Evolutionary conservation across 2,329 filamentous ascomycete genomes (phyloP).

Genomic region (Alternaria consortialis): DNA sequence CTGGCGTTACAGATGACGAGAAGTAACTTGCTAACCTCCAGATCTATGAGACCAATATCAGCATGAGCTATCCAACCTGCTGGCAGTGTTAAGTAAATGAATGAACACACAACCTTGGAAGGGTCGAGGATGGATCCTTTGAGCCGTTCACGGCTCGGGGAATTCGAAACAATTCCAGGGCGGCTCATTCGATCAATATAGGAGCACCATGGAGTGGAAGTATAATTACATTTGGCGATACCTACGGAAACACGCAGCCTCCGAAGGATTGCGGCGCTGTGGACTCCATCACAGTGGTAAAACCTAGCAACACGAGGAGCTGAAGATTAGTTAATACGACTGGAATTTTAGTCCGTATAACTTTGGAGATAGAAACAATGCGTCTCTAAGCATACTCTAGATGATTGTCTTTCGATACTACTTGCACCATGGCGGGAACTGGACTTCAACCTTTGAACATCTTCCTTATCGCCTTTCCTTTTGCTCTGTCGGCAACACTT

Average conservation of each 20-base stretch:
- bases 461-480: constrained; percentile 15
- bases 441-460: constrained; percentile 13
- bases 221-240: not conserved
- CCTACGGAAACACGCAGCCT: not conserved
- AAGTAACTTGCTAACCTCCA: not conserved
- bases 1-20: not conserved
- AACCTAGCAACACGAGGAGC: not conserved
- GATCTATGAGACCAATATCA: not conserved
- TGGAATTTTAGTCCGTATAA: not conserved
- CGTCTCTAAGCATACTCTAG: not conserved
- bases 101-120: not conserved
- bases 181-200: not conserved
- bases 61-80: not conserved
- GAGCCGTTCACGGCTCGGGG: not conserved
- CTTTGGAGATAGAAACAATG: not conserved
- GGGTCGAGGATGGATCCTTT: not conserved
- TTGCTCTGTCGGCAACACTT: constrained; percentile 3
- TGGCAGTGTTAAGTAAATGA: not conserved
- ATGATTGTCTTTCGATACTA: not conserved
- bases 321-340: not conserved
- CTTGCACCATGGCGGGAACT: constrained; percentile 10
- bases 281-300: not conserved
- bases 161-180: not conserved
- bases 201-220: not conserved
- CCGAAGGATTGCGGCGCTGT: not conserved